Evolutionary conservation across 768 basidiomycete genomes (phyloP), one percentile per base, ranked within the genome.

Genomic region (Rhodocollybia butyracea): DNA sequence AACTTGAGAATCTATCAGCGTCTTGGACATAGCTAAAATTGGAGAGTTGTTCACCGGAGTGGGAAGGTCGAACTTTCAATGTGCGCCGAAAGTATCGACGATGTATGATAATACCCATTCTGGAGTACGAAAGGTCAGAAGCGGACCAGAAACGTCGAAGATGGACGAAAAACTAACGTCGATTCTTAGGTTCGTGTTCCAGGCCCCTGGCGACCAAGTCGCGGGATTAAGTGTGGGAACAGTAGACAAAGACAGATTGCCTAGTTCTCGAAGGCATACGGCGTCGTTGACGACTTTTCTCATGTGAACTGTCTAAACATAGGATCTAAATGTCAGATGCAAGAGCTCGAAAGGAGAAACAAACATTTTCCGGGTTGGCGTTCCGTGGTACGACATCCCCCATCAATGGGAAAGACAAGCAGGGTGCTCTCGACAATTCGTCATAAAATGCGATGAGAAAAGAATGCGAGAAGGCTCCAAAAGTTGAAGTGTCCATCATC

Each of bases 401-500:
- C 47, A 89, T 70, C 13, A 88, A 62, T 19, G 85, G 76, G 52
- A 88, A 82, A 2, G 75, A 66, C 41, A 89, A 60, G 24, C 77
- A 72, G 5, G 88, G 76, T n/a, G 81, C 64, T 63, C 88, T 91
- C 5, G 74, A 66, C 60, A 83, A 80, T 59, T 92, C 88, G 59
- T 91, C 90, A 17, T 82, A 80, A 59, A 89, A 78, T 4, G 78
- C 66, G 4, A 76, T 73, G 39, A 91, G 69, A 45, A 92, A 76
- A 2, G 82, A 73, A 50, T 76, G 58, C 7, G 78, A 78, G 64
- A 91, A 89, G 7, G 82, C 77, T 2, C 88, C 89, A 59, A 91
- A 91, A 0, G 71, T 76, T 0, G 75, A 63, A 27, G 77, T 79
- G 60, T 89, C 87, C 57, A 81, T 79, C 38, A 81, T 77, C 46